Evolutionary conservation across 257 asterid genomes (phyloP).

Genomic region (Solanum chiquidenum): DNA sequence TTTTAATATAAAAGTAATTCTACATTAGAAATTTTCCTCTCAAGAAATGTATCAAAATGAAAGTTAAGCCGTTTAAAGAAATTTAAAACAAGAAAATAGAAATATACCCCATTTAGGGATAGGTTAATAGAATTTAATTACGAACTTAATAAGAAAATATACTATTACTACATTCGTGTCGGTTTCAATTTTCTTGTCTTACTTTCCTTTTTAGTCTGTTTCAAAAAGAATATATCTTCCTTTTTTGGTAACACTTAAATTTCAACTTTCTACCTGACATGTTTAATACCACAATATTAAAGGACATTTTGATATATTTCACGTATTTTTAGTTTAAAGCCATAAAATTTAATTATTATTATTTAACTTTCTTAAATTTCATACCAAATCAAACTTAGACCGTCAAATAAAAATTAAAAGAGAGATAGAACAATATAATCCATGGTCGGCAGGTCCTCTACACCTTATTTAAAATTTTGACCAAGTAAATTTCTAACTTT

Average conservation of each 20-base stretch:
- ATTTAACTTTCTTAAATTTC: too few relatives aligned
- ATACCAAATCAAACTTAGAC: neutral
- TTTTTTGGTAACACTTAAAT: neutral
- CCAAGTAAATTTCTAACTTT: neutral
- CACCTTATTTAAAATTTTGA: neutral
- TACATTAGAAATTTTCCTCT: neutral
- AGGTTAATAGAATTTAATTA: neutral
- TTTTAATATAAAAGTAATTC: too few relatives aligned
- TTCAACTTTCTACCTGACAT: neutral
- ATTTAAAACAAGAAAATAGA: neutral
- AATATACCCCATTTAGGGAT: neutral
- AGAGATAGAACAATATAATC: neutral
- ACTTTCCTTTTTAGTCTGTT: rapidly evolving
- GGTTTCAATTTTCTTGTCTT: neutral
- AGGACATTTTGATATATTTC: neutral
- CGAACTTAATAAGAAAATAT: neutral
- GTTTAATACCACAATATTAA: neutral
- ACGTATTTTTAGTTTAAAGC: neutral
- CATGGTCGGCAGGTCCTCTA: neutral
- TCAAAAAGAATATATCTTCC: neutral
- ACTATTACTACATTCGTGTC: too few relatives aligned
- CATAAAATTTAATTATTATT: neutral
- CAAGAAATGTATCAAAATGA: neutral
- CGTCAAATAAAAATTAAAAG: too few relatives aligned
- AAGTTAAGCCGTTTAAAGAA: neutral